Conservation (phyloP, 2,329 filamentous ascomycete species). For the Teratosphaeria nubilosa region DNA sequence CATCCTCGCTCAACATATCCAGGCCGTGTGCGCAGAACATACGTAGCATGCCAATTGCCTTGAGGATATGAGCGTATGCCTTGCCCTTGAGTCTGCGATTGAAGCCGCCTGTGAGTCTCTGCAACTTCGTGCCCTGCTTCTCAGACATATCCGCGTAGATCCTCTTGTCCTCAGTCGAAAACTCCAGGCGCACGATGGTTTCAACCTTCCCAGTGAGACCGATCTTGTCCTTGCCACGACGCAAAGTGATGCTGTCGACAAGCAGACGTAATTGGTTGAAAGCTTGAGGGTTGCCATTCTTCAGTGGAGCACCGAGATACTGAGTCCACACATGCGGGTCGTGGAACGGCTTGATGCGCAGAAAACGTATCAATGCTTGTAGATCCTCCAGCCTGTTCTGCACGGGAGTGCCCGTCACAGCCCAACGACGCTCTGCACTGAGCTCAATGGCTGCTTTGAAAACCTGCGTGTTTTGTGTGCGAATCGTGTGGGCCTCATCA, state of each 20-base stretch:
- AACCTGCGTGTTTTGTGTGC: conserved; percentile 69
- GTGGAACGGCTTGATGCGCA: conserved; percentile 77
- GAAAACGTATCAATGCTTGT: conserved; percentile 73
- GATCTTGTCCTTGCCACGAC: conserved; percentile 85
- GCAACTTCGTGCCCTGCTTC: conserved; percentile 70
- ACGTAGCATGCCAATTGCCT: conserved; percentile 79
- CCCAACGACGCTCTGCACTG: conserved; percentile 77
- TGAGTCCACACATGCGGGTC: conserved; percentile 65
- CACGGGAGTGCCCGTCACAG: conserved; percentile 91
- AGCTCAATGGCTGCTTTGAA: conserved; percentile 77
- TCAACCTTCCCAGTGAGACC: conserved; percentile 68
- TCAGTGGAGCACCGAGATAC: conserved; percentile 77
- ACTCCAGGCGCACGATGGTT: conserved; percentile 61
- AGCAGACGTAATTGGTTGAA: conserved; percentile 77
- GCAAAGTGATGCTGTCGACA: conserved; percentile 87
- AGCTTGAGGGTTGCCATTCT: conserved; percentile 72
- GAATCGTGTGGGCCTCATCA: conserved; percentile 91
- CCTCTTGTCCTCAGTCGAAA: conserved; percentile 61
- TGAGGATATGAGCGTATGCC: conserved; percentile 87
- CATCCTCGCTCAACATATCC: conserved; percentile 75
- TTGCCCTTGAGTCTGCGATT: conserved; percentile 45
- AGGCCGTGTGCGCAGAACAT: conserved; percentile 90
- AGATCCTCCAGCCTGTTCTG: conserved; percentile 91
- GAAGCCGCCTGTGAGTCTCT: conserved; percentile 60
- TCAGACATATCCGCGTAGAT: conserved; percentile 79